A percentile compares a stretch with the other conserved stretches of the same genome.
These are phyloP conservation scores for Dryadomyces quercivorus DNA, from an alignment of 2,329 filamentous ascomycete species.

Conservation along the genomic window DNA sequence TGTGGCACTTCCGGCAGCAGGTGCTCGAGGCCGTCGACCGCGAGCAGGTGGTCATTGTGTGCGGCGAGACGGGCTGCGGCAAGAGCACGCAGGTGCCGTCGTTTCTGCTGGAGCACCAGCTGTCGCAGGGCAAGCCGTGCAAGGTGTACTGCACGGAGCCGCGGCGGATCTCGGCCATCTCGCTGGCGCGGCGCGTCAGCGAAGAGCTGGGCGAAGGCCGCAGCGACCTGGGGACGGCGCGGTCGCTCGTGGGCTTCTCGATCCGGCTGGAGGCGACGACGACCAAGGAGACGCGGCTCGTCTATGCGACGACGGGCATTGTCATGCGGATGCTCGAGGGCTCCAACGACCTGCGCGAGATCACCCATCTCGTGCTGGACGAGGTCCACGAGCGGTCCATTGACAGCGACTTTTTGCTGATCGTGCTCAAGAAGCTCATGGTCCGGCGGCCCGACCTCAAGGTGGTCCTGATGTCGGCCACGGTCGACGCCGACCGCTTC, in stretches of 20 bases:
- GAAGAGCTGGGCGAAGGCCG: conserved; percentile 84
- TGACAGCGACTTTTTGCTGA: conserved; percentile 90
- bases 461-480: conserved; percentile 94
- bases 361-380: conserved; percentile 92
- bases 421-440: conserved; percentile 78
- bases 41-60: conserved; percentile 83
- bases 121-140: conserved; percentile 67
- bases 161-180: conserved; percentile 90
- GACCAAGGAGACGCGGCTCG: conserved; percentile 65
- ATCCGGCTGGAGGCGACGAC: conserved; percentile 87
- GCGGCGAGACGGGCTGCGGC: conserved; percentile 91
- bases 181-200: conserved; percentile 81
- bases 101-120: conserved; percentile 81
- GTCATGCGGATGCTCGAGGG: conserved; percentile 97
- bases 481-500: conserved; percentile 84
- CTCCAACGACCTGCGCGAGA: conserved; percentile 71
- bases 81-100: conserved; percentile 97
- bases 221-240: conserved; percentile 66
- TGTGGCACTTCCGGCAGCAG: conserved; percentile 72
- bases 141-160: conserved; percentile 96
- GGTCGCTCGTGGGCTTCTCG: conserved; percentile 86
- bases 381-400: conserved; percentile 96
- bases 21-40: conserved; percentile 66
- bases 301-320: conserved; percentile 85
- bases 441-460: conserved; percentile 69